Evolutionary conservation across 1,139 yeast species (phyloP), one percentile per base, ranked within the genome.

Genomic region (Candida glucosophila): DNA sequence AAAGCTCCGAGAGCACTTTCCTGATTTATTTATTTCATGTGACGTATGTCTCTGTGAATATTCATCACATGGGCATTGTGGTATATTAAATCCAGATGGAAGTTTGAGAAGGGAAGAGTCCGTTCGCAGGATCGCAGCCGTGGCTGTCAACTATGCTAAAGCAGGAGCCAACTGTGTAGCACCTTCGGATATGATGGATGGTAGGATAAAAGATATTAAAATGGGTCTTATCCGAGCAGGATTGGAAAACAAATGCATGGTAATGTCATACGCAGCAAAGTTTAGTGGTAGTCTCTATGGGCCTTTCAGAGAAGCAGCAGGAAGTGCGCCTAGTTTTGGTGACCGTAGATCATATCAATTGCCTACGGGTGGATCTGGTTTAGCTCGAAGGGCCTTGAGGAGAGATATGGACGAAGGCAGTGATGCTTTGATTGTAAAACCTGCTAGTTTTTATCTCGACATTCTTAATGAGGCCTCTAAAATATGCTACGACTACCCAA

Each of bases 141-240:
- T 90, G 14, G 96, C 97, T 1, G 94, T 82, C 14, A 88, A 83
- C 52, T 90, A 90, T 47, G 98, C 97, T 23, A 72, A 67, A 41
- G 97, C 98, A 1, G 98, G 97, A 27, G 96, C 95, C 2, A 70
- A 90, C 49, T 80, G 86, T 29, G 95, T 90, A 20, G 97, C 98
- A 2, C 99, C 99, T 11, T 80, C 94, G 9, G 98, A 90, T 52
- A 90, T 92, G 98, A 78, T 88, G 49, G 99, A 90, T 50, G 99
- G 98, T 13, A 72, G 98, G 44, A 76, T 92, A 37, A 67, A 70
- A 35, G 97, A 85, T 29, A 90, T 90, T 52, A 90, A 92, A 52
- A 58, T 63, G 27, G 97, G 95, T 2, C 66, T 90, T 22, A 75
- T 90, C 28, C 75, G 75, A 25, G 88, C 82, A n/a, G 79, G 77